These are phyloP conservation scores for Xylariales sp. DNA, from an alignment of 2,329 filamentous ascomycete genomes.

Conservation along the genomic window DNA sequence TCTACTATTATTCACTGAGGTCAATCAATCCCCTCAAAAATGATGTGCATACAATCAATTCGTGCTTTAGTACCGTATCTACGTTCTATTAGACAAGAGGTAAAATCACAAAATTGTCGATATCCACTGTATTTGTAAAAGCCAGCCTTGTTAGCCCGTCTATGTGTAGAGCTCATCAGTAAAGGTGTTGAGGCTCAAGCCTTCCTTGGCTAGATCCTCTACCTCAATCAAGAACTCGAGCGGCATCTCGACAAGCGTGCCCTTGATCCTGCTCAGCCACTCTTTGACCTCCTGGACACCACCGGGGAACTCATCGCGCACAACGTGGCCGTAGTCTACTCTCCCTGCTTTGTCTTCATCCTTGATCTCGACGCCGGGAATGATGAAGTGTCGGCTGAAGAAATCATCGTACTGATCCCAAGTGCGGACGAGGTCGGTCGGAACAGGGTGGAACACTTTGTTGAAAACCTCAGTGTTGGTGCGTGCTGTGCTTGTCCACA, in stretches of 20 bases:
- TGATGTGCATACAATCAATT: too few relatives aligned
- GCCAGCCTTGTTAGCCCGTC: too few relatives aligned
- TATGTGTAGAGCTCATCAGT: slow-evolving; percentile 70
- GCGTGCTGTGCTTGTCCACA: slow-evolving; percentile 71
- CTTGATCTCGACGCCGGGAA: slow-evolving; percentile 38
- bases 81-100: too few relatives aligned
- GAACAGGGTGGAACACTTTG: slow-evolving; percentile 77
- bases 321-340: slow-evolving; percentile 84
- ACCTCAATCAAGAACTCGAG: slow-evolving; percentile 77
- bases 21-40: too few relatives aligned
- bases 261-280: slow-evolving; percentile 60
- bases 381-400: slow-evolving; percentile 63
- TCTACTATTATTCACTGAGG: too few relatives aligned
- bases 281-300: slow-evolving; percentile 72
- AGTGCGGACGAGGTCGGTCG: slow-evolving; percentile 61
- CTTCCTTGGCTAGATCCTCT: slow-evolving; percentile 79
- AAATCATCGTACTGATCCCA: slow-evolving; percentile 73
- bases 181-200: slow-evolving; percentile 65
- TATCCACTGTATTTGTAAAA: too few relatives aligned
- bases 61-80: too few relatives aligned
- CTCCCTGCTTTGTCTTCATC: slow-evolving; percentile 37
- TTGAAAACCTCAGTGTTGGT: slow-evolving; percentile 78
- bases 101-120: too few relatives aligned
- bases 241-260: slow-evolving; percentile 84
- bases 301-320: slow-evolving; percentile 70